These are phyloP conservation scores for Macrophomina pseudophaseolina DNA, from an alignment of 2,329 filamentous ascomycete species.

Conservation along the genomic window DNA sequence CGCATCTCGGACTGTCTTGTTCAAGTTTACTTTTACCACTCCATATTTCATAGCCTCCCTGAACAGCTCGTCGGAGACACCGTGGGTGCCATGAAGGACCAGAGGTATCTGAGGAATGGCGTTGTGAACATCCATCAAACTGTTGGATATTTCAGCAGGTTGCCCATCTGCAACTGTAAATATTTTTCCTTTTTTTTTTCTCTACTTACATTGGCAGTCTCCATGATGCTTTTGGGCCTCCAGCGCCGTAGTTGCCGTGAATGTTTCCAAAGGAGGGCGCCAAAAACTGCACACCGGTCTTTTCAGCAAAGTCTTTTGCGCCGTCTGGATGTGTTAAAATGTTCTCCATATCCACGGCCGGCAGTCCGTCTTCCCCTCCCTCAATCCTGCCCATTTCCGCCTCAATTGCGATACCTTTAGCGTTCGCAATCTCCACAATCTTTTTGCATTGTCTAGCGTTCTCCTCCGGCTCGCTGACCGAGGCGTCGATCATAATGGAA, in stretches of 20 bases:
- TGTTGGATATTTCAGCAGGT: not conserved
- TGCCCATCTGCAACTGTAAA: not conserved
- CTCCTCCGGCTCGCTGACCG: not conserved
- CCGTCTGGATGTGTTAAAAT: constrained; percentile 4
- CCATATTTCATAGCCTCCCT: constrained; percentile 56
- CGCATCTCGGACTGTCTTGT: constrained; percentile 57
- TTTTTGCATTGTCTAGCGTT: not conserved
- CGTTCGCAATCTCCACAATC: not conserved
- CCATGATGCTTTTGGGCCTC: constrained; percentile 28
- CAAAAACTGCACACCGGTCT: constrained; percentile 16
- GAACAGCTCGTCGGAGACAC: constrained; percentile 58
- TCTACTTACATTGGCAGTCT: not conserved
- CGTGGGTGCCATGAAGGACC: constrained; percentile 61
- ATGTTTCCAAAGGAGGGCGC: constrained; percentile 27
- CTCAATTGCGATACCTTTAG: not conserved
- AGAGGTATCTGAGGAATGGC: constrained; percentile 52
- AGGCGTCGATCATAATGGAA: constrained; percentile 24
- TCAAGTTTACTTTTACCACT: constrained; percentile 61
- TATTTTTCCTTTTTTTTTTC: too few species aligned
- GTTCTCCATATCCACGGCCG: not conserved
- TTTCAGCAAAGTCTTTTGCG: constrained; percentile 12
- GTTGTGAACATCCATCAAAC: constrained; percentile 32
- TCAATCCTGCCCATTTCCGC: constrained; percentile 20
- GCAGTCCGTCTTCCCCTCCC: constrained; percentile 10
- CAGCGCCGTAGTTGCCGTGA: constrained; percentile 29